phyloP scores from a whole-genome alignment of 2,329 filamentous ascomycete genomes.

The Sclerotinia sclerotiorum region DNA sequence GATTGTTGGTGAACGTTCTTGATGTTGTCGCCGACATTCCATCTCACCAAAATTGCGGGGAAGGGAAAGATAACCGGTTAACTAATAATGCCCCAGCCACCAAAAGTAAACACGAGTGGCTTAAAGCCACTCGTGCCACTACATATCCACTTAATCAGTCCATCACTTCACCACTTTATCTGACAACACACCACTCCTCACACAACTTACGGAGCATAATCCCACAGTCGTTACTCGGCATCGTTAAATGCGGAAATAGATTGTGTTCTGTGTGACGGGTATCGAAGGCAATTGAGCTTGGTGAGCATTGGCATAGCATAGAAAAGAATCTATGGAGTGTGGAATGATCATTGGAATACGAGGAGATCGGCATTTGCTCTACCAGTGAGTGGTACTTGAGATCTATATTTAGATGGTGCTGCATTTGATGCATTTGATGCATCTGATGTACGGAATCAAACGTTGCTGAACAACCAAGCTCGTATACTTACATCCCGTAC shows the following conservation, averaged over 20 bases:
- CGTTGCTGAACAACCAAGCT: too few relatives aligned
- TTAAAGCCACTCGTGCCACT: constrained; percentile 3
- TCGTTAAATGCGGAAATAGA: not conserved
- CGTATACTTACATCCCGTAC: not conserved
- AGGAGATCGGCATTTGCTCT: constrained; percentile 6
- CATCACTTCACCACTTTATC: not conserved
- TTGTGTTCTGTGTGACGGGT: too few relatives aligned
- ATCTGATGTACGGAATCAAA: not conserved
- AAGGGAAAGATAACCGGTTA: not conserved
- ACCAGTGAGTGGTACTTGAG: not conserved
- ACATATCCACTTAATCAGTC: not conserved
- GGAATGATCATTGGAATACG: constrained; percentile 5
- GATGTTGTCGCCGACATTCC: not conserved
- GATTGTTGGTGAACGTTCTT: too few relatives aligned
- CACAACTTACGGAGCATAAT: not conserved
- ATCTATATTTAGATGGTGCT: not conserved
- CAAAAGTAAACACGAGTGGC: not conserved
- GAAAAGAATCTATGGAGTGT: not conserved
- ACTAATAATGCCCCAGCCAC: not conserved
- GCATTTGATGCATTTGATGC: not conserved
- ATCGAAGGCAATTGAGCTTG: not conserved
- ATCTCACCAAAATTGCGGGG: not conserved
- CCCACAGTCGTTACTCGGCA: not conserved
- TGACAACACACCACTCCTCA: constrained; percentile 12
- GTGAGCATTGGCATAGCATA: not conserved